A percentile compares a stretch with the other conserved stretches of the same genome.
phyloP scores from a whole-genome alignment of 305 asterid species.

The Solanum hybrid region DNA sequence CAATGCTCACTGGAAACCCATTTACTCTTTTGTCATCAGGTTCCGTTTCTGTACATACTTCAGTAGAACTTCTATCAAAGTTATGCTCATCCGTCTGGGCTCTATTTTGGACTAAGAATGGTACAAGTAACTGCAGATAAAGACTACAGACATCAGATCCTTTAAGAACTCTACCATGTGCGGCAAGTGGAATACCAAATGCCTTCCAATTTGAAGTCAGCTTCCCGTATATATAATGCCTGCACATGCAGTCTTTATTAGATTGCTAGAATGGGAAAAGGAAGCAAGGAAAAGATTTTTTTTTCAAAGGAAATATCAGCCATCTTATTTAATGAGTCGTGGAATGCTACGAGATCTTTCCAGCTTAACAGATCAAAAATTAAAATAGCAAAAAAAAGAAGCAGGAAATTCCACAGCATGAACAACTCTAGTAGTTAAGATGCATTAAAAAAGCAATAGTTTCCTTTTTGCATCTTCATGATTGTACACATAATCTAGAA shows the following conservation, averaged over 20 bases:
- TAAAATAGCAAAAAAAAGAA: not conserved
- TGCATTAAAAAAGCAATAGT: not conserved
- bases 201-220: conserved; percentile 41
- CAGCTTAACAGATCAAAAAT: not conserved
- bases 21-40: conserved; percentile 22
- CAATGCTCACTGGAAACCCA: conserved; percentile 27
- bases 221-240: conserved; percentile 39
- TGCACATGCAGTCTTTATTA: conserved; percentile 26
- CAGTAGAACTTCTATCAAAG: conserved; percentile 17
- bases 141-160: conserved; percentile 53
- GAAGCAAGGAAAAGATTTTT: not conserved
- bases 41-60: conserved; percentile 21
- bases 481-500: not conserved
- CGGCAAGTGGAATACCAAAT: conserved; percentile 73
- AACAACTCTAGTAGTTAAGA: not conserved
- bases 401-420: not conserved
- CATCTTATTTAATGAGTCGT: conserved; percentile 9
- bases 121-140: conserved; percentile 46
- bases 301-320: conserved; percentile 6
- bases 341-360: not conserved
- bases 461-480: not conserved
- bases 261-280: conserved; percentile 11
- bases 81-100: conserved; percentile 9
- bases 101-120: conserved; percentile 40
- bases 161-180: conserved; percentile 34